A percentile compares a stretch with the other conserved stretches of the same genome.
These are phyloP conservation scores for Lactifluus hygrophoroides DNA, from an alignment of 768 basidiomycete species.

Conservation along the genomic window DNA sequence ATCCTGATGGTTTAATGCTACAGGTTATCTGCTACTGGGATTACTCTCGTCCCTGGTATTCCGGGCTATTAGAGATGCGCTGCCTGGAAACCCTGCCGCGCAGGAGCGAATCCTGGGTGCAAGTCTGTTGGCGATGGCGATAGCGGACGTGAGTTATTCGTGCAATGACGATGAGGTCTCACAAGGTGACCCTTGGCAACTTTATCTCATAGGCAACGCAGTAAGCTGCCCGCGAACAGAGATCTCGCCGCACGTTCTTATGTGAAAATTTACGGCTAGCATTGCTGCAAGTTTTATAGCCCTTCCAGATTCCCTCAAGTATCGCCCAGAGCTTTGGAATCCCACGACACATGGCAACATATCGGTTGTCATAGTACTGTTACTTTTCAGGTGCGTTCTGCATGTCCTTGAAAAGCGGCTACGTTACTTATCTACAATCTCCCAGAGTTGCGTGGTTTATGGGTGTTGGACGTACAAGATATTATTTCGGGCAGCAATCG, in stretches of 20 bases:
- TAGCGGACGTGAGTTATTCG: constrained; percentile 54
- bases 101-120: constrained; percentile 66
- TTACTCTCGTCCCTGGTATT: constrained; percentile 59
- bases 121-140: constrained; percentile 49
- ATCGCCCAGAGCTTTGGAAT: constrained; percentile 51
- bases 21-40: constrained; percentile 58
- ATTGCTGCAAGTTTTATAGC: constrained; percentile 47
- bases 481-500: constrained; percentile 25
- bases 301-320: constrained; percentile 49
- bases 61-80: constrained; percentile 53
- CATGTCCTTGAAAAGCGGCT: background rate
- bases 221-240: constrained; percentile 29
- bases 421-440: background rate
- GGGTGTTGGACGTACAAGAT: constrained; percentile 31
- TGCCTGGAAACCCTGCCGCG: constrained; percentile 45
- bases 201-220: constrained; percentile 46
- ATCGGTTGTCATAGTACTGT: constrained; percentile 48
- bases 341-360: constrained; percentile 71
- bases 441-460: constrained; percentile 33
- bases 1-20: background rate
- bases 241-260: background rate
- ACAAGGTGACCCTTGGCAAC: background rate
- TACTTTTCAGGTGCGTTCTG: constrained; percentile 43
- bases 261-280: constrained; percentile 29
- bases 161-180: background rate